Evolutionary conservation across 75 land plant species (phyloP).

Genomic region (Picea sitchensis): DNA sequence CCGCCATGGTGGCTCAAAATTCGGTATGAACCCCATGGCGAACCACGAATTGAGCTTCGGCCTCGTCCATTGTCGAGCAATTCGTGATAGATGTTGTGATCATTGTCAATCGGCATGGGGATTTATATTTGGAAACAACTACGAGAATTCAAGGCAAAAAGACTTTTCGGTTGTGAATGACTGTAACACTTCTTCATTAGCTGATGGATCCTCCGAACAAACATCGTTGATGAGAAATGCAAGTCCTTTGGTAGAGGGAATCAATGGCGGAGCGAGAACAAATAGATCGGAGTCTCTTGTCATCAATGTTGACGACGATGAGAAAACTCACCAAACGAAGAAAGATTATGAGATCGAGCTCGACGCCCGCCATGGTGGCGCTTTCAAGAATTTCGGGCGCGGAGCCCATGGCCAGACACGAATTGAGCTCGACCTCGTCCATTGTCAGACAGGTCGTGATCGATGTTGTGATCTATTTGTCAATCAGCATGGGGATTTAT

Average conservation of each 20-base stretch:
- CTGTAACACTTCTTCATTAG: too few species aligned
- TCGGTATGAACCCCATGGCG: too few species aligned
- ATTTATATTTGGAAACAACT: too few species aligned
- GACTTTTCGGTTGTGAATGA: too few species aligned
- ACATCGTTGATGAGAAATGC: too few species aligned
- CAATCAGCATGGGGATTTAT: constrained; percentile 24
- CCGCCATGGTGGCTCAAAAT: neutral
- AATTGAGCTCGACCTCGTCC: neutral
- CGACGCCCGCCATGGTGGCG: neutral
- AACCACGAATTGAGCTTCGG: too few species aligned
- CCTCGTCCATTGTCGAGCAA: too few species aligned
- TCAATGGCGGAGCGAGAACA: neutral
- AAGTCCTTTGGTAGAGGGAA: neutral
- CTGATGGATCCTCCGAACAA: too few species aligned
- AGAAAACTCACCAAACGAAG: neutral
- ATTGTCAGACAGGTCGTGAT: neutral
- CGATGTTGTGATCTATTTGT: constrained; percentile 30
- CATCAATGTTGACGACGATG: neutral
- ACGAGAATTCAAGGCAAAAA: too few species aligned
- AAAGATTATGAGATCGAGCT: neutral
- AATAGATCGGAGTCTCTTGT: neutral
- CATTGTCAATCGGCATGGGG: too few species aligned
- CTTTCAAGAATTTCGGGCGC: neutral
- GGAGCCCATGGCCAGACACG: neutral
- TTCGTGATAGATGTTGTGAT: too few species aligned